These are phyloP conservation scores for Begonia masoniana DNA, from an alignment of 306 rosid genomes.

Conservation along the genomic window DNA sequence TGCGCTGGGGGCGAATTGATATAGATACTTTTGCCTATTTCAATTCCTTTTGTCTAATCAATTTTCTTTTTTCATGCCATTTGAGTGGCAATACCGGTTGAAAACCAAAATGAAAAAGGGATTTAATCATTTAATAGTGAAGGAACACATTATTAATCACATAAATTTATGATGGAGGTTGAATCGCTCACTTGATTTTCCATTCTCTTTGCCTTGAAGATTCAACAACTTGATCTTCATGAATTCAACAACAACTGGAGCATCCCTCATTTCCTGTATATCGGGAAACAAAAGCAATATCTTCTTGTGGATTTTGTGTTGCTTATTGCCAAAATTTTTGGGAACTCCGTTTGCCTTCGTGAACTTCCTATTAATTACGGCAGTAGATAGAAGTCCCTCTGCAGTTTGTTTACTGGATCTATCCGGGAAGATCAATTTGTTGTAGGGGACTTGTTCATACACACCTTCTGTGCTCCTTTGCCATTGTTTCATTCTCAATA, in stretches of 20 bases:
- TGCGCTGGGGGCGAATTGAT: too few relatives aligned
- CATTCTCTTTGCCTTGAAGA: constrained; percentile 24
- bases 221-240: constrained; percentile 75
- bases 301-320: constrained; percentile 68
- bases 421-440: constrained; percentile 18
- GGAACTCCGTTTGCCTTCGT: constrained; percentile 75
- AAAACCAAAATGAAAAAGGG: too few relatives aligned
- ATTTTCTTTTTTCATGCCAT: too few relatives aligned
- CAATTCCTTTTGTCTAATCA: too few relatives aligned
- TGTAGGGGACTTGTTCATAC: constrained; percentile 17
- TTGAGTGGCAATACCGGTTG: too few relatives aligned
- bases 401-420: constrained; percentile 26
- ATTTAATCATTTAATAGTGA: too few relatives aligned
- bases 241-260: constrained; percentile 77
- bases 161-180: too few relatives aligned
- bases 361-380: constrained; percentile 62
- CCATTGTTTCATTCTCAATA: constrained; percentile 12
- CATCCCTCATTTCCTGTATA: constrained; percentile 77
- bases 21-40: too few relatives aligned
- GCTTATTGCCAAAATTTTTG: constrained; percentile 68
- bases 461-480: constrained; percentile 9
- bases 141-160: too few relatives aligned
- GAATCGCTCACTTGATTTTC: too few relatives aligned
- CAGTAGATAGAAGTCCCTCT: constrained; percentile 69
- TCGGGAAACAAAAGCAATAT: constrained; percentile 86